Conservation (phyloP, 1,284 basidiomycete species). For the Afroboletus lepidellus region DNA sequence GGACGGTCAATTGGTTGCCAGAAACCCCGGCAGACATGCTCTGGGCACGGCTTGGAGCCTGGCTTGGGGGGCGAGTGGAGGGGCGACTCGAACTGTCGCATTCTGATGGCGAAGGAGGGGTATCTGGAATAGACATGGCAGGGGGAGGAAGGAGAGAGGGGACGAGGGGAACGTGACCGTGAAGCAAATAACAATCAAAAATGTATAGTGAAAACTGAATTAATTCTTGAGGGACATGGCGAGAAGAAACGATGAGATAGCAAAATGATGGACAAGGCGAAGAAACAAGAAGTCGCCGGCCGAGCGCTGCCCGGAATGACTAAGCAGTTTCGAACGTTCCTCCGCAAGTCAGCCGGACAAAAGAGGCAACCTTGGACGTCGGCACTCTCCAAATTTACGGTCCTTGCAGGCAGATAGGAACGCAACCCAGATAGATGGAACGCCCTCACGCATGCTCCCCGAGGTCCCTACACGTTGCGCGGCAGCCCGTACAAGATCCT, state of each 20-base stretch:
- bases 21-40: constrained; percentile 52
- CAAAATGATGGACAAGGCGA: constrained; percentile 9
- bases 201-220: constrained; percentile 1
- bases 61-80: constrained; percentile 59
- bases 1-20: constrained; percentile 39
- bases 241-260: not conserved
- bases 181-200: not conserved
- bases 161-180: not conserved
- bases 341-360: not conserved
- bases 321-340: constrained; percentile 16
- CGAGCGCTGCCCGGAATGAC: constrained; percentile 18
- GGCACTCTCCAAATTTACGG: not conserved
- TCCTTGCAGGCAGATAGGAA: not conserved
- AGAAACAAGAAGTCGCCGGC: constrained; percentile 9
- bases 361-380: not conserved
- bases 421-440: not conserved
- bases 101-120: constrained; percentile 55
- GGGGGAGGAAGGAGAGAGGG: not conserved
- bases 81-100: constrained; percentile 61
- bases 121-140: constrained; percentile 46
- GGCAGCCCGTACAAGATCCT: not conserved
- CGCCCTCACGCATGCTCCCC: not conserved
- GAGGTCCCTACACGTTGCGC: not conserved
- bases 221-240: constrained; percentile 10
- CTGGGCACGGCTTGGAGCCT: constrained; percentile 52